Base-by-base conservation (phyloP, 1,284 basidiomycete genomes). In the Pyrrhoderma noxium region DNA sequence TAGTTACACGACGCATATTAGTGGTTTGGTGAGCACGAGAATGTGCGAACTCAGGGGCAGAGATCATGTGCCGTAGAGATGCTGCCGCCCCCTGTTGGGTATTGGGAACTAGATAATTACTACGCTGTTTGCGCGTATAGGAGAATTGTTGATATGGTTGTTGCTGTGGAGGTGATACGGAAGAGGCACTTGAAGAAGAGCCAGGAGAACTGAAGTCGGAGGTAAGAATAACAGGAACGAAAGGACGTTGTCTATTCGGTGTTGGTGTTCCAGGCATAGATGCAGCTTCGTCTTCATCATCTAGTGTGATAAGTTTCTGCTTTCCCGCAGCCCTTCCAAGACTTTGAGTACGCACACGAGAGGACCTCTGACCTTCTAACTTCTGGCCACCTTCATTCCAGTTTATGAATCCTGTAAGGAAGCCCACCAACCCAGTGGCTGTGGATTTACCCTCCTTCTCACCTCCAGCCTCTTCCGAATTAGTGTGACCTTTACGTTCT, bases 21-120 rank as follows among this genome's bases (percentile, higher is more conserved):
- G 59, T 51, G 55, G 62, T 44, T 52, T 64, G 27, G 65, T 21
- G 71, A 69, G 3, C 64, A 66, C 51, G 67, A 14, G 70, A 67
- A 23, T 68, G 67, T 37, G 71, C 66, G 47, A 85, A 76, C 56
- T 74, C 75, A 16, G 81, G 77, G 9, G 72, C 71, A 19, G 83
- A 85, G 0, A 75, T 75, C 70, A 86, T 84, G 59, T 85, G 83
- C 18, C 83, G 74, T 11, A 87, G 72, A 59, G 84, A 78, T 7
- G 78, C 75, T 8, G 74, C 73, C 5, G 83, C 82, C 14, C 77
- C 78, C n/a, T 70, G 68, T 27, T 58, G 62, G 4, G 18, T 7
- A 35, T 34, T 41, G 9, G 9, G 34, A 11, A 19, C 23, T 11
- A 35, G 39, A n/a, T 43, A n/a, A 21, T 27, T 43, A 2, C 8